Evolutionary conservation across 768 basidiomycete genomes (phyloP).

Genomic region (Russula vinacea): DNA sequence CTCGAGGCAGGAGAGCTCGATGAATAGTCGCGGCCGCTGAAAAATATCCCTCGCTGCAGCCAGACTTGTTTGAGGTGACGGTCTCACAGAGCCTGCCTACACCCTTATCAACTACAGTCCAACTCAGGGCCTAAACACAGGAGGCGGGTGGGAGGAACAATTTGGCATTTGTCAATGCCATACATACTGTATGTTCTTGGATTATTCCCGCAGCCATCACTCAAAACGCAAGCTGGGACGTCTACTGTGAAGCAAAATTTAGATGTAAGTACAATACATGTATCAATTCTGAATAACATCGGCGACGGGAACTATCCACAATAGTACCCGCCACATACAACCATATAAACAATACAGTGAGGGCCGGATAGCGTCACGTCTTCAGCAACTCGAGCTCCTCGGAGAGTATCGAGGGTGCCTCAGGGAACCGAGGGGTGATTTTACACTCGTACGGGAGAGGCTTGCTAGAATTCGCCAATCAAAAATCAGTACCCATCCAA

Average conservation of each 20-base stretch:
- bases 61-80: neutral
- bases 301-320: too few relatives aligned
- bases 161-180: neutral
- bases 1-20: conserved; percentile 19
- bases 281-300: too few relatives aligned
- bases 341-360: neutral
- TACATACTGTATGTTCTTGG: neutral
- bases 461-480: conserved; percentile 1
- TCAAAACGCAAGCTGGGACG: neutral
- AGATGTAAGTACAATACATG: too few relatives aligned
- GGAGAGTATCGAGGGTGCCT: conserved; percentile 9
- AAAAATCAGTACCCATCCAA: neutral
- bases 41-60: neutral
- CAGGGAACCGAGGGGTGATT: conserved; percentile 14
- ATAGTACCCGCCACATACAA: too few relatives aligned
- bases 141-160: neutral
- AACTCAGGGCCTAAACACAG: neutral
- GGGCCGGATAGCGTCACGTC: neutral
- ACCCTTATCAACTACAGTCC: neutral
- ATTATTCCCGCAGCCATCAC: neutral
- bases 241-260: neutral
- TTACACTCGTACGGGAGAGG: conserved; percentile 7
- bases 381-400: conserved; percentile 13
- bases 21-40: conserved; percentile 4
- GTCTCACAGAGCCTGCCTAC: neutral